phyloP scores from a whole-genome alignment of 345 rosid genomes.

The Odontarrhena argentea region DNA sequence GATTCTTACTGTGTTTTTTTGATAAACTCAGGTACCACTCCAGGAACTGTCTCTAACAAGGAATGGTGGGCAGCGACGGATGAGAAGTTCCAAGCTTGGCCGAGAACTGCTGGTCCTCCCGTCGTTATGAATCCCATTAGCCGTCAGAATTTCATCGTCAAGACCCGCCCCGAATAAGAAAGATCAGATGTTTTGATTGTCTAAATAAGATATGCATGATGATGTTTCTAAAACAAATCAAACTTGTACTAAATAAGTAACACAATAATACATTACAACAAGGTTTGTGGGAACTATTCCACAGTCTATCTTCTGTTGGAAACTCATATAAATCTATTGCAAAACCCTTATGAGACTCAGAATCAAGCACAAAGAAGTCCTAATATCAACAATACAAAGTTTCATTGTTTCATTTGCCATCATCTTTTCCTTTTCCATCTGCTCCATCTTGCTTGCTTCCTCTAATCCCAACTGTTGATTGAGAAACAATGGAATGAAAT shows the following conservation, averaged over 20 bases:
- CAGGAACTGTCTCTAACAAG: conserved; percentile 64
- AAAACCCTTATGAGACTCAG: conserved; percentile 14
- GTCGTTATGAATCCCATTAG: conserved; percentile 93
- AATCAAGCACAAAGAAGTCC: conserved; percentile 22
- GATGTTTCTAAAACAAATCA: conserved; percentile 29
- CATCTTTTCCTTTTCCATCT: conserved; percentile 42
- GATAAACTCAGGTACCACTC: conserved; percentile 66
- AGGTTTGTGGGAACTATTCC: conserved; percentile 21
- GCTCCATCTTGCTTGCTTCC: conserved; percentile 41
- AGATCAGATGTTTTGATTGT: conserved; percentile 8
- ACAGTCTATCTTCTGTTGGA: conserved; percentile 26
- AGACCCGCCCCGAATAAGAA: conserved; percentile 38
- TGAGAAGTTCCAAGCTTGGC: conserved; percentile 94
- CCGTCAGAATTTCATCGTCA: conserved; percentile 90
- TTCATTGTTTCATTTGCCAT: conserved; percentile 34
- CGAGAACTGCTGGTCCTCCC: conserved; percentile 92
- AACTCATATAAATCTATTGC: conserved; percentile 30
- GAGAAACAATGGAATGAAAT: not conserved
- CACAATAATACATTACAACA: conserved; percentile 38
- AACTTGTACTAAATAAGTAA: conserved; percentile 33
- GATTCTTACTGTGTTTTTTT: not conserved
- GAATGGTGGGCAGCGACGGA: conserved; percentile 89
- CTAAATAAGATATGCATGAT: not conserved
- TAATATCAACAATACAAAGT: conserved; percentile 38
- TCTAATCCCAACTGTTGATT: conserved; percentile 32